Evolutionary conservation across 2,329 filamentous ascomycete species (phyloP).

Genomic region (Xylariaceae sp.): DNA sequence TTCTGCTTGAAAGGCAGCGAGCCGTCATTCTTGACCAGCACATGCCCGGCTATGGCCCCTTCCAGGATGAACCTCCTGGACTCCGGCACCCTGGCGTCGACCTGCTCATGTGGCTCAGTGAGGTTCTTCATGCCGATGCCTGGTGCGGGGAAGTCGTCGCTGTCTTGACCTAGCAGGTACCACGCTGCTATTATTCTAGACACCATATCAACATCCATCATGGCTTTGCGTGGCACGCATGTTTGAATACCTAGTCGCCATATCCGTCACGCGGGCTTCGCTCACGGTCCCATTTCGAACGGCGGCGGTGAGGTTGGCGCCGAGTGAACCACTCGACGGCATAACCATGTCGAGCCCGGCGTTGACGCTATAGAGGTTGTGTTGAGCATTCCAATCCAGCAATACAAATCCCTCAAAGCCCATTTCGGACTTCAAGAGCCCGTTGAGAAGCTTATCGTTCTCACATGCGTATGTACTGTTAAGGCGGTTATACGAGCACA

Average conservation of each 20-base stretch:
- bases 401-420: slow-evolving; percentile 64
- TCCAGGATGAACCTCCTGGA: slow-evolving; percentile 38
- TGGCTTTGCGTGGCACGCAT: no score
- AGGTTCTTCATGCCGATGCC: slow-evolving; percentile 56
- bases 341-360: slow-evolving; percentile 65
- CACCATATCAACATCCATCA: no score
- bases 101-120: slow-evolving; percentile 31
- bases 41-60: slow-evolving; percentile 55
- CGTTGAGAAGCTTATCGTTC: slow-evolving; percentile 62
- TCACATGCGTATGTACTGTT: slow-evolving; percentile 70
- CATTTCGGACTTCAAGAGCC: slow-evolving; percentile 54
- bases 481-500: slow-evolving; percentile 65
- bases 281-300: slow-evolving; percentile 71
- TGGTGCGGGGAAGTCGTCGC: slow-evolving; percentile 34
- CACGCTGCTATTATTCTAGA: slow-evolving; percentile 54
- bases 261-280: slow-evolving; percentile 66
- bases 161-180: slow-evolving; percentile 49
- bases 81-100: slow-evolving; percentile 42
- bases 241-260: slow-evolving; percentile 61
- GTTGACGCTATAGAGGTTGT: slow-evolving; percentile 47
- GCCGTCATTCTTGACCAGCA: slow-evolving; percentile 68
- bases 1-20: slow-evolving; percentile 54
- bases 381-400: slow-evolving; percentile 62
- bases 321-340: slow-evolving; percentile 50
- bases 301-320: slow-evolving; percentile 62